Conservation (phyloP, 1,284 basidiomycete genomes). For the Cutaneotrichosporon arboriforme region DNA sequence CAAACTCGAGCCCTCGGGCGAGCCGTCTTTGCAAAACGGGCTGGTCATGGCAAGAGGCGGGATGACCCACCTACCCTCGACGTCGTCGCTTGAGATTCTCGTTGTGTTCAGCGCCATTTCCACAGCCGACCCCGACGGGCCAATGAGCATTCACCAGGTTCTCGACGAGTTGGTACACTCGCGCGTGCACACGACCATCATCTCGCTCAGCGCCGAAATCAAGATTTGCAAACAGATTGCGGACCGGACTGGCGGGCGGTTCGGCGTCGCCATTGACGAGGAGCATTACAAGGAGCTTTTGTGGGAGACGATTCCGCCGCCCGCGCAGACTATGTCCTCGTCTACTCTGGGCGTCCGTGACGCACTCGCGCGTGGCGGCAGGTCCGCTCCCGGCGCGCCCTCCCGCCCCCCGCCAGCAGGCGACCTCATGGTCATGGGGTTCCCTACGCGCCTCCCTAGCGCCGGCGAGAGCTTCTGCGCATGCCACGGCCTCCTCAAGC, state of each 20-base stretch:
- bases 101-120: constrained; percentile 92
- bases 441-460: constrained; percentile 83
- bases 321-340: constrained; percentile 60
- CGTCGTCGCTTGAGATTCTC: constrained; percentile 90
- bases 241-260: constrained; percentile 81
- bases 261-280: constrained; percentile 94
- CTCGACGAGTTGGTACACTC: constrained; percentile 72
- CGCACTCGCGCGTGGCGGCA: constrained; percentile 52
- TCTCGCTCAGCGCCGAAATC: constrained; percentile 92
- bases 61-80: constrained; percentile 90
- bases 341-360: constrained; percentile 44
- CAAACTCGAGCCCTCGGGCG: constrained; percentile 81
- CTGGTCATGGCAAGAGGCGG: constrained; percentile 89
- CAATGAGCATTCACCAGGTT: constrained; percentile 72
- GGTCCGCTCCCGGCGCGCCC: constrained; percentile 35
- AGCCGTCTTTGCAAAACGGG: constrained; percentile 93
- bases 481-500: constrained; percentile 85
- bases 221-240: constrained; percentile 90
- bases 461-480: constrained; percentile 80
- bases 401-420: constrained; percentile 57
- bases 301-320: constrained; percentile 93
- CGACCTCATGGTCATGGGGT: constrained; percentile 98
- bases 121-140: constrained; percentile 89
- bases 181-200: constrained; percentile 84
- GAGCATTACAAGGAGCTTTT: constrained; percentile 92